These are phyloP conservation scores for Pestalotiopsis sp. DNA, from an alignment of 2,329 filamentous ascomycete genomes.

Conservation along the genomic window DNA sequence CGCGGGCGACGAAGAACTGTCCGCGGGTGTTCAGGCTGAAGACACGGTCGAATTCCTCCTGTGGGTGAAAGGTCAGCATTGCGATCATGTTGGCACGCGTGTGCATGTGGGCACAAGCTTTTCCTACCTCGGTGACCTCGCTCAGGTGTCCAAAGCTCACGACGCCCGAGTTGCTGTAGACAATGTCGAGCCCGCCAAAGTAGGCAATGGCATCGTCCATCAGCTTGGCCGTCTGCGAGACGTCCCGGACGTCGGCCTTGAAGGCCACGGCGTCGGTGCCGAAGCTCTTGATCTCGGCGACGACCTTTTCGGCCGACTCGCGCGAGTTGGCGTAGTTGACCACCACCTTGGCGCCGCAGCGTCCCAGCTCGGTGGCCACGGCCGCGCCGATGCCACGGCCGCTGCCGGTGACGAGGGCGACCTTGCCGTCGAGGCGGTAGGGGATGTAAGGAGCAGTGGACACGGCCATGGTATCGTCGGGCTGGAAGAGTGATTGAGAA, in stretches of 20 bases:
- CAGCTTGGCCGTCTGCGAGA: constrained; percentile 31
- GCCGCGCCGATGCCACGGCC: constrained; percentile 63
- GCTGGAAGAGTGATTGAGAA: not conserved
- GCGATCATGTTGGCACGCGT: too few relatives aligned
- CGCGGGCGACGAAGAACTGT: constrained; percentile 65
- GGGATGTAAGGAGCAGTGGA: constrained; percentile 13
- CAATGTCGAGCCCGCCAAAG: constrained; percentile 64
- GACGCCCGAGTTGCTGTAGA: constrained; percentile 63
- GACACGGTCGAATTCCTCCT: constrained; percentile 64
- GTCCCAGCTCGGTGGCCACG: constrained; percentile 50
- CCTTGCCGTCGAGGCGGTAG: constrained; percentile 19
- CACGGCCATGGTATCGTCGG: not conserved
- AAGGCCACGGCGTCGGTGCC: constrained; percentile 27
- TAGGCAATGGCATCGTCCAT: constrained; percentile 54
- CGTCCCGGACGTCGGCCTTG: constrained; percentile 34
- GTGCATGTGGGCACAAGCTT: too few relatives aligned
- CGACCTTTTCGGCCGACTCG: constrained; percentile 25
- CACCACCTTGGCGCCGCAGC: constrained; percentile 35
- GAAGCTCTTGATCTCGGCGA: constrained; percentile 24
- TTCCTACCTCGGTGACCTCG: constrained; percentile 45
- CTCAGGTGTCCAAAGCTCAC: constrained; percentile 62
- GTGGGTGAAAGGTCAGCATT: not conserved
- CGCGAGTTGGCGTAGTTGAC: constrained; percentile 29
- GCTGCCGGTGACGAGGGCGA: constrained; percentile 33
- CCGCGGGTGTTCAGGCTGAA: constrained; percentile 62